Evolutionary conservation across 2,329 filamentous ascomycete genomes (phyloP), one percentile per base, ranked within the genome.

Genomic region (Fusarium sp.): DNA sequence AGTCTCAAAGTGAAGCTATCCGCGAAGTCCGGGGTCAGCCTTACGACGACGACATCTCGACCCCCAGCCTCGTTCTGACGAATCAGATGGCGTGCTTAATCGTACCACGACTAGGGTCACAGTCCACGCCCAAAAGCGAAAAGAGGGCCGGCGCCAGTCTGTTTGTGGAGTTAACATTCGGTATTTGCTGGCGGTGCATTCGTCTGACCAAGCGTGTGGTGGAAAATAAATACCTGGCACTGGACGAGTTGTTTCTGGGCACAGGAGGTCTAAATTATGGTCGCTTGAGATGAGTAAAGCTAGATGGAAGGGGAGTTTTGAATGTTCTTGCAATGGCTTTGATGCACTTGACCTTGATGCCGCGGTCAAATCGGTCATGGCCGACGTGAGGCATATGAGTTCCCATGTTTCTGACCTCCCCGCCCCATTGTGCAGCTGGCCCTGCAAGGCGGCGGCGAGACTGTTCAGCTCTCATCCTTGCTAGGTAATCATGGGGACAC

Each of bases 391-490:
- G 23, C 4, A 23, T 5, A 23, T 23, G 3, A 23, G 23, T 5
- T 23, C 23, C 23, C 23, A 23, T 23, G 4, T 23, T 23, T 23
- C 23, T 23, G 23, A 23, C 23, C 23, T 23, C 11, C 44, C 18
- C 28, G 28, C 12, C 44, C 18, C 31, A 31, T n/a, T 48, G 15
- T 37, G 27, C 11, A 13, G 30, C 41, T 34, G 18, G 28, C 30
- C 30, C 41, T 56, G 53, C 53, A 56, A 28, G 31, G 36, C 15
- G 15, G 31, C n/a, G 15, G 43, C 39, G 43, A 18, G 54, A 28
- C 13, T 57, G 34, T 8, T 31, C 34, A 40, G 27, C 34, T 48
- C 4, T 28, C 30, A 36, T 36, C 18, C 16, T 28, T 28, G 23
- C 23, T 23, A 4, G 46, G 46, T 50, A n/a, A 50, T 34, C 27